These are phyloP conservation scores for Fusarium burgessii DNA, from an alignment of 2,329 filamentous ascomycete species.

Conservation along the genomic window DNA sequence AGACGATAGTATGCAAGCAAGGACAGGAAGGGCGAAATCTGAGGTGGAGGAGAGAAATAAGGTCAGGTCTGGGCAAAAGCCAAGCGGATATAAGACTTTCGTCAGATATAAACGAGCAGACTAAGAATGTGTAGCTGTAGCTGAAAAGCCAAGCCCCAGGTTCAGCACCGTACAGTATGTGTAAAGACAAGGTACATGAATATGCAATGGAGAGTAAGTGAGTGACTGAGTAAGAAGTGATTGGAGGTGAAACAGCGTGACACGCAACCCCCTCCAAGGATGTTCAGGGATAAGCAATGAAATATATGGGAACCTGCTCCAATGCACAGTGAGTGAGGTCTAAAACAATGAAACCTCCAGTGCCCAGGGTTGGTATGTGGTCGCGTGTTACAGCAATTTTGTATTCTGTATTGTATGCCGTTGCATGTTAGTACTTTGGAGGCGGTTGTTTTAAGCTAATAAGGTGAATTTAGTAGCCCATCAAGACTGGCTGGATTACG, in stretches of 20 bases:
- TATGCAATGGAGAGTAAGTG: neutral
- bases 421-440: neutral
- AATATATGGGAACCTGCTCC: neutral
- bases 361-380: constrained; percentile 38
- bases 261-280: constrained; percentile 34
- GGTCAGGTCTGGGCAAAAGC: constrained; percentile 38
- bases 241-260: constrained; percentile 37
- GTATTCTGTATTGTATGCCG: too few relatives aligned
- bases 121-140: constrained; percentile 5
- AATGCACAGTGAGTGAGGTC: constrained; percentile 1
- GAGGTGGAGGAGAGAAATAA: constrained; percentile 22
- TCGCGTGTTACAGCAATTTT: constrained; percentile 32
- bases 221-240: constrained; percentile 9
- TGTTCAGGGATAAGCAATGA: neutral
- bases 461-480: neutral
- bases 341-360: neutral
- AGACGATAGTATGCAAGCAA: neutral
- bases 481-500: neutral
- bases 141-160: constrained; percentile 25
- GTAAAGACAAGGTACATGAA: neutral
- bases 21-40: neutral
- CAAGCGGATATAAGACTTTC: constrained; percentile 38
- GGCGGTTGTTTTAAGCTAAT: constrained; percentile 5
- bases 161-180: constrained; percentile 10
- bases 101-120: constrained; percentile 15